Evolutionary conservation across 1,284 basidiomycete genomes (phyloP), one percentile per base, ranked within the genome.

Genomic region (Coniophora puteana): DNA sequence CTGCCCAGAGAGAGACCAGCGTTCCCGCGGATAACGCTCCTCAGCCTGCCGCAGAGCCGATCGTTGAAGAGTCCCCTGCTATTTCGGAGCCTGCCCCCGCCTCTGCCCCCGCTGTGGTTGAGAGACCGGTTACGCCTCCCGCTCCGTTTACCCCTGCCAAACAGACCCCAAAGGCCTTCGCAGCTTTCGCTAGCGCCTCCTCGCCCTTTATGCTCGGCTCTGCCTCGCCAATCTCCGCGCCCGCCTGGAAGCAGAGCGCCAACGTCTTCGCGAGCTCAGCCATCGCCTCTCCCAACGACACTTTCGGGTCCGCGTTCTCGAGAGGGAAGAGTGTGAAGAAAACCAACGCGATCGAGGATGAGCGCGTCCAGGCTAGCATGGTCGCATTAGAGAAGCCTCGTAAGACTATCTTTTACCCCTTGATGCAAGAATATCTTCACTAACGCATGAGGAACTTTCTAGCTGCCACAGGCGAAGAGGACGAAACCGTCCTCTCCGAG

Each of bases 381-480:
- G 20, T 31, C n/a, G 7, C 29, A 31, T n/a, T 18, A 14, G 29
- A 31, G n/a, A 7, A 18, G 8, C 20, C n/a, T n/a, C n/a, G 29
- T 31, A 14, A 6, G 29, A 10, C 26, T 18, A 31, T 31, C 20
- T 31, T n/a, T 8, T 31, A 8, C 8, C n/a, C 20, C 20, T 7
- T n/a, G 7, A 6, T 18, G 20, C n/a, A 31, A n/a, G n/a, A n/a
- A n/a, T n/a, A n/a, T n/a, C n/a, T n/a, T n/a, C n/a, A n/a, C n/a
- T n/a, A n/a, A n/a, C n/a, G n/a, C n/a, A n/a, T n/a, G n/a, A n/a
- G n/a, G n/a, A n/a, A n/a, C 14, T 11, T 14, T 25, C 26, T 27
- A 62, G 61, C 26, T 27, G 5, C 68, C 25, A 83, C 80, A 3
- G 81, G 81, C 8, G 81, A 84, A 53, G 81, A 84, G 53, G 67